phyloP scores from a whole-genome alignment of 2,329 filamentous ascomycete genomes.

The Passalora sequoiae region DNA sequence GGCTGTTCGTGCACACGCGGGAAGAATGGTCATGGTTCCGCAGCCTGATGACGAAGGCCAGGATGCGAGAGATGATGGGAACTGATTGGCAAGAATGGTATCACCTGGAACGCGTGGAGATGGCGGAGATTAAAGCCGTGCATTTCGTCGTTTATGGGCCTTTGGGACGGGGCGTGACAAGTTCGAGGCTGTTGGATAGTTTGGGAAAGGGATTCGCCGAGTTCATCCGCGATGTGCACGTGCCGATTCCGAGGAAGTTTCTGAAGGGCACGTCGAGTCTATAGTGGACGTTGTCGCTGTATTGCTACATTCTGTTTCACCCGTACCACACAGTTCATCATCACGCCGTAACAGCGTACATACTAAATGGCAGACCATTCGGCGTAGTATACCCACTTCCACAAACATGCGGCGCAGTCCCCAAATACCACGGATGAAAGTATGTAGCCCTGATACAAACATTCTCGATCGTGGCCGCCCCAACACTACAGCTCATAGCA shows the following conservation, averaged over 20 bases:
- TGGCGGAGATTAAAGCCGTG: conserved; percentile 37
- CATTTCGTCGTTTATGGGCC: conserved; percentile 33
- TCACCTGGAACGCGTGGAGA: conserved; percentile 36
- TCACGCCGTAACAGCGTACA: too few species aligned
- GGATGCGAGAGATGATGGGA: conserved; percentile 24
- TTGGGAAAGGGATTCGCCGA: conserved; percentile 24
- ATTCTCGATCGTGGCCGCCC: too few species aligned
- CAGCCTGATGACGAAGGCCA: conserved; percentile 19
- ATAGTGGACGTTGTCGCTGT: too few species aligned
- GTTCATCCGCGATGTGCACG: conserved; percentile 19
- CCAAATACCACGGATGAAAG: too few species aligned
- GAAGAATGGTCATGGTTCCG: conserved; percentile 29
- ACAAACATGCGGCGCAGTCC: too few species aligned
- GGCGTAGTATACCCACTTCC: too few species aligned
- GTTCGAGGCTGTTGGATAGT: conserved; percentile 20
- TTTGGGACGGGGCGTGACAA: conserved; percentile 23
- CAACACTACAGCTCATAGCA: too few species aligned
- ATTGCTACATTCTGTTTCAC: too few species aligned
- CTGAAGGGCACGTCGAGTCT: conserved; percentile 5
- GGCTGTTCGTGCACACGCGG: conserved; percentile 36
- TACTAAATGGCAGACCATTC: too few species aligned
- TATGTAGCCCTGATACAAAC: too few species aligned
- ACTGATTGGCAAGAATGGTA: conserved; percentile 27
- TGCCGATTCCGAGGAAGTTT: conserved; percentile 22
- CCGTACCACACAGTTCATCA: too few species aligned